Evolutionary conservation across 148 eudicot species (phyloP).

Genomic region (Chenopodium berlandieri): DNA sequence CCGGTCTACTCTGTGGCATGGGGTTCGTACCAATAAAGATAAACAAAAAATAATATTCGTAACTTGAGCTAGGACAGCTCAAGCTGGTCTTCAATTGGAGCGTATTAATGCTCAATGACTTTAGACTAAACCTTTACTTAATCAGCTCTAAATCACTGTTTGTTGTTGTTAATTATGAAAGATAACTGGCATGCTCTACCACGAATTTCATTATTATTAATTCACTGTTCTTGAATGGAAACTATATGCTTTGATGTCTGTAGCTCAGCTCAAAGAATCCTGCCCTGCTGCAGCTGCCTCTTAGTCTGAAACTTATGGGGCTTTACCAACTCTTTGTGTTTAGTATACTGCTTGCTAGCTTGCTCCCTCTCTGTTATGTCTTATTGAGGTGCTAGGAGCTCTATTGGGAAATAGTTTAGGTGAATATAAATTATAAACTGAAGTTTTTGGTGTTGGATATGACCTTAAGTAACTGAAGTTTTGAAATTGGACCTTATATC

Average conservation of each 20-base stretch:
- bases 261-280: not conserved
- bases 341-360: not conserved
- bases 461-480: not conserved
- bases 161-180: not conserved
- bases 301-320: not conserved
- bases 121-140: not conserved
- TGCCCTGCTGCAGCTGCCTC: not conserved
- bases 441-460: not conserved
- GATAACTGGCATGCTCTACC: not conserved
- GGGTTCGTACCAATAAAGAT: no score
- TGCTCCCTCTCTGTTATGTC: not conserved
- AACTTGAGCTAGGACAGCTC: not conserved
- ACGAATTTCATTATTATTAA: not conserved
- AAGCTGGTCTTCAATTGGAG: not conserved
- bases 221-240: not conserved
- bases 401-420: not conserved
- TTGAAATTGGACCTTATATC: not conserved
- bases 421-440: not conserved
- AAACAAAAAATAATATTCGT: no score
- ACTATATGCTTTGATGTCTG: not conserved
- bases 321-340: not conserved
- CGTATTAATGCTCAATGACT: not conserved
- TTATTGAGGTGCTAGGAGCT: not conserved
- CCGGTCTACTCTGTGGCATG: no score
- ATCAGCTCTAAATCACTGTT: not conserved